Conservation (phyloP, 23 red algal genomes). For the Gracilaria vermiculophylla region DNA sequence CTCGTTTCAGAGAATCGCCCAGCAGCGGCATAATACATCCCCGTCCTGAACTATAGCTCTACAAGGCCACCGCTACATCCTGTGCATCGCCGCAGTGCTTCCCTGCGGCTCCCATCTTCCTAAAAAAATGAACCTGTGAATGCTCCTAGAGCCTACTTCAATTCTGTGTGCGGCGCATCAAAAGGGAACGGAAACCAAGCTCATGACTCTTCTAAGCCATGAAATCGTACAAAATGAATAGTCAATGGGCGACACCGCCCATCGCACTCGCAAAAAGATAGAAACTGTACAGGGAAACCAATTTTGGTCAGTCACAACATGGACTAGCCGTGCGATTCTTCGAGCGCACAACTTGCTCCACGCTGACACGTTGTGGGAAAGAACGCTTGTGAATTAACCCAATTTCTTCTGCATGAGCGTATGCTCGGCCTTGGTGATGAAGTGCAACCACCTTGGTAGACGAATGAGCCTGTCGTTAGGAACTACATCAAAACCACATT, state of each 20-base stretch:
- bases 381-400: neutral
- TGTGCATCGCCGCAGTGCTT: no score
- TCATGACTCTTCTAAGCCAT: neutral
- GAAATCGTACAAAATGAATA: neutral
- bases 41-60: no score
- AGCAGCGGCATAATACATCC: no score
- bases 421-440: constrained; percentile 54
- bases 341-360: neutral
- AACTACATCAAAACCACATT: constrained; percentile 36
- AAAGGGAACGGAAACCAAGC: no score
- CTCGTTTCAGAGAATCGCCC: no score
- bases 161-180: no score
- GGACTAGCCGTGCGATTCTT: neutral
- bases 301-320: neutral
- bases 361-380: neutral
- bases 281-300: neutral
- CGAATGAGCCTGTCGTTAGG: neutral
- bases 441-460: constrained; percentile 48
- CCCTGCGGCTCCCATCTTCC: no score
- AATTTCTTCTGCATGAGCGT: constrained; percentile 47
- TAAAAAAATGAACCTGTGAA: neutral
- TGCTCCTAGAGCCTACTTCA: no score
- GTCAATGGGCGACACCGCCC: neutral
- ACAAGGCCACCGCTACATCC: no score
- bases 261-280: neutral